phyloP scores from a whole-genome alignment of 2,329 filamentous ascomycete genomes.

The Cadophora malorum region DNA sequence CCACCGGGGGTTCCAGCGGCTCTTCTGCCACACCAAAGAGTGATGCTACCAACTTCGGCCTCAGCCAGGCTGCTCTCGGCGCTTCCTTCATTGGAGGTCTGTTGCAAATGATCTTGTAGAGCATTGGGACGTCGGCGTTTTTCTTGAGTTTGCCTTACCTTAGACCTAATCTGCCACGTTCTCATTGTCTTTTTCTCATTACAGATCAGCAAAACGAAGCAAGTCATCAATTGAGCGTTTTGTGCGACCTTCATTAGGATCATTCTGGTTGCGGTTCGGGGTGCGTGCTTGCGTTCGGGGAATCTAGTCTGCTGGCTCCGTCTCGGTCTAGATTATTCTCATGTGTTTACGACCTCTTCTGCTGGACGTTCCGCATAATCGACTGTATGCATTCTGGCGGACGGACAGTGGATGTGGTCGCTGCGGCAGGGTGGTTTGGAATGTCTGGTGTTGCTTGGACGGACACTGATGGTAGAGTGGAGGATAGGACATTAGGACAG shows the following conservation, averaged over 20 bases:
- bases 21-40: conserved; percentile 41
- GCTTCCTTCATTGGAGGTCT: conserved; percentile 53
- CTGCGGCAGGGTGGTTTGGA: conserved; percentile 15
- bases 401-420: not conserved
- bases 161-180: conserved; percentile 47
- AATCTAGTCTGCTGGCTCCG: conserved; percentile 17
- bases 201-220: conserved; percentile 35
- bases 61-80: conserved; percentile 49
- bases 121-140: conserved; percentile 45
- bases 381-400: conserved; percentile 16
- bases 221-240: conserved; percentile 37
- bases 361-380: conserved; percentile 18
- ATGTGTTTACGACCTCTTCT: conserved; percentile 21
- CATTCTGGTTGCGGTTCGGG: conserved; percentile 19
- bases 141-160: conserved; percentile 43
- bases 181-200: conserved; percentile 40
- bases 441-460: conserved; percentile 2
- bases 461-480: conserved; percentile 14
- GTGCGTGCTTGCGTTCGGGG: conserved; percentile 10
- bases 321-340: conserved; percentile 31
- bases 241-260: conserved; percentile 35
- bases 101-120: conserved; percentile 54
- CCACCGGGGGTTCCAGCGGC: conserved; percentile 40
- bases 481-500: conserved; percentile 33
- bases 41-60: conserved; percentile 48